Evolutionary conservation across 805 yeast species (phyloP), one percentile per base, ranked within the genome.

Genomic region (Candida manassasensis): DNA sequence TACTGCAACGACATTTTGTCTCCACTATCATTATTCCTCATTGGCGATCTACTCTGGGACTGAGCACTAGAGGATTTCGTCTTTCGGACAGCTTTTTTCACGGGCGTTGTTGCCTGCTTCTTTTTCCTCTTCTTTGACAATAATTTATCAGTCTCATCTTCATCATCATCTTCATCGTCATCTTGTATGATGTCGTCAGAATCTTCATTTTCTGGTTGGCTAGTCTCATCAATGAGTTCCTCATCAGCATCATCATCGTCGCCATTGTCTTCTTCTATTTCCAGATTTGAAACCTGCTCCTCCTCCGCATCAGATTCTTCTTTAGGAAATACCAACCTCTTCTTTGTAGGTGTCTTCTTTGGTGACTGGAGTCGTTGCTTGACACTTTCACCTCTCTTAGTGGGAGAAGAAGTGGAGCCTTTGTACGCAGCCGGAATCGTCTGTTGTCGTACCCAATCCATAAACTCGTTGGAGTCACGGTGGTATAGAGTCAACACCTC

Each of bases 401-500:
- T 30, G 17, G 33, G 24, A 14, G 24, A 13, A 4, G 24, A 27
- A 24, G 32, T 31, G 19, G 27, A 35, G 7, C 30, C 34, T 22
- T 41, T 48, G 35, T 50, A 50, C 15, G 55, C 50, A 3, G 60
- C 50, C 2, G 55, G 49, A 4, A 55, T 47, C 1, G 68, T 57
- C 31, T 50, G 40, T 6, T 11, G 27, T 13, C 33, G 24, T 21
- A 30, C n/a, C 24, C 38, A 44, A 9, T 52, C 55, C n/a, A 53
- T 44, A 41, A 69, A 63, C 26, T 51, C 57, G 21, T 51, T 48
- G 3, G 53, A 48, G 39, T 61, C 55, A 6, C 39, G 42, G 4
- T 37, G 29, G 27, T 63, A 53, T 5, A 51, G 28, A 4, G 42
- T 40, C 14, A 35, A 31, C 37, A 65, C 48, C 8, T 53, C 63